Evolutionary conservation across 352 stramenopile genomes (phyloP).

Genomic region (Phytophthora chlamydospora): DNA sequence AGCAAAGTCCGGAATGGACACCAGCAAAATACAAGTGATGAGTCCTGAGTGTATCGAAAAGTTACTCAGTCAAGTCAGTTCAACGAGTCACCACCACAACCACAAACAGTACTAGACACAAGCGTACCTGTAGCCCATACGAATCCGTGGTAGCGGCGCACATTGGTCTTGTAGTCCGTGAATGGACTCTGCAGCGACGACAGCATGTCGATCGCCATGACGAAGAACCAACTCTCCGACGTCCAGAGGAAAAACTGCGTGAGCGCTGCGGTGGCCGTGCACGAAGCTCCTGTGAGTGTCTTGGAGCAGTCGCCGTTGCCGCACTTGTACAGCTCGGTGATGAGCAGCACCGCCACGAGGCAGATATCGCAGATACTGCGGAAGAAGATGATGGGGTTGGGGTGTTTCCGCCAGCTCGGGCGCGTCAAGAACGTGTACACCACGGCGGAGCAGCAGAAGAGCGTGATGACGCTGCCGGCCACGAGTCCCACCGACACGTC

Average conservation of each 20-base stretch:
- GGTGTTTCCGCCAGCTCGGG: slow-evolving; percentile 84
- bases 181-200: slow-evolving; percentile 87
- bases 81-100: background rate
- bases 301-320: slow-evolving; percentile 40
- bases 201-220: slow-evolving; percentile 90
- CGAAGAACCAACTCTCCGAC: slow-evolving; percentile 90
- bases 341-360: slow-evolving; percentile 76
- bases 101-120: background rate
- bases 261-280: slow-evolving; percentile 68
- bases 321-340: slow-evolving; percentile 87
- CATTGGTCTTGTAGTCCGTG: slow-evolving; percentile 88
- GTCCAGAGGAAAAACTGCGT: slow-evolving; percentile 90
- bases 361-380: slow-evolving; percentile 84
- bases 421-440: slow-evolving; percentile 83
- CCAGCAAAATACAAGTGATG: slow-evolving; percentile 69
- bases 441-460: slow-evolving; percentile 72
- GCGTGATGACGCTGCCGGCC: slow-evolving; percentile 77
- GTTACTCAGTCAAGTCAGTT: background rate
- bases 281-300: slow-evolving; percentile 51
- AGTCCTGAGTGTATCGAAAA: slow-evolving; percentile 44
- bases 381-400: slow-evolving; percentile 90
- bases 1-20: slow-evolving; percentile 74
- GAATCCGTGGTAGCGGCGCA: slow-evolving; percentile 84
- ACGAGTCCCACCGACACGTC: slow-evolving; percentile 73
- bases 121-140: slow-evolving; percentile 75